These are phyloP conservation scores for Chlorella sp. DNA, from an alignment of 139 green algal species.

Conservation along the genomic window DNA sequence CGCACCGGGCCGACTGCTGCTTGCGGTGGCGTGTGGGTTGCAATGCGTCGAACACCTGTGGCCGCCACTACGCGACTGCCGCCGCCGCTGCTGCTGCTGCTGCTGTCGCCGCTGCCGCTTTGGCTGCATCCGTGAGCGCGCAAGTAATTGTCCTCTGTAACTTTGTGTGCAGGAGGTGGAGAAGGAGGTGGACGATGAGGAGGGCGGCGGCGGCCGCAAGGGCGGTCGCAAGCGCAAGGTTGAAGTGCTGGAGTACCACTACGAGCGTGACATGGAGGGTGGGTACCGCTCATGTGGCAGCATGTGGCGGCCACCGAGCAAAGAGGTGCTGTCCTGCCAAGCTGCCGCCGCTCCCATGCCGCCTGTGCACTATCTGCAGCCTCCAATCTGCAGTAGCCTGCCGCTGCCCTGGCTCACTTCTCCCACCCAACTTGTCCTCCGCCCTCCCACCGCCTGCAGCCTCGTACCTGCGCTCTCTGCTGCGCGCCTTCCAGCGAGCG, in stretches of 20 bases:
- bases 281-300: background rate
- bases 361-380: background rate
- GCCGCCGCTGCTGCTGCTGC: too few relatives aligned
- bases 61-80: too few relatives aligned
- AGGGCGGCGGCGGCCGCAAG: background rate
- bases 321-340: background rate
- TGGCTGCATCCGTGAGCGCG: too few relatives aligned
- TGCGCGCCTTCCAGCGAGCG: slow-evolving; percentile 65
- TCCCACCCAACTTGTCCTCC: background rate
- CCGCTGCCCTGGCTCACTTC: too few relatives aligned
- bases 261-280: slow-evolving; percentile 81
- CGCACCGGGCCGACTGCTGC: too few relatives aligned
- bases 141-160: too few relatives aligned
- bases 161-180: slow-evolving; percentile 76
- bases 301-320: too few relatives aligned
- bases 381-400: background rate
- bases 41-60: too few relatives aligned
- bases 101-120: too few relatives aligned
- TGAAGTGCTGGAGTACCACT: slow-evolving; percentile 73
- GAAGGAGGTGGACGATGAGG: slow-evolving; percentile 67
- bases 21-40: background rate
- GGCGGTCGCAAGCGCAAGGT: slow-evolving; percentile 49
- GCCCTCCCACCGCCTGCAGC: slow-evolving; percentile 37
- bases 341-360: background rate
- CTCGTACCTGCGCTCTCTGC: slow-evolving; percentile 71